Conservation (phyloP, 2,329 filamentous ascomycete genomes). For the Apiospora sp. region DNA sequence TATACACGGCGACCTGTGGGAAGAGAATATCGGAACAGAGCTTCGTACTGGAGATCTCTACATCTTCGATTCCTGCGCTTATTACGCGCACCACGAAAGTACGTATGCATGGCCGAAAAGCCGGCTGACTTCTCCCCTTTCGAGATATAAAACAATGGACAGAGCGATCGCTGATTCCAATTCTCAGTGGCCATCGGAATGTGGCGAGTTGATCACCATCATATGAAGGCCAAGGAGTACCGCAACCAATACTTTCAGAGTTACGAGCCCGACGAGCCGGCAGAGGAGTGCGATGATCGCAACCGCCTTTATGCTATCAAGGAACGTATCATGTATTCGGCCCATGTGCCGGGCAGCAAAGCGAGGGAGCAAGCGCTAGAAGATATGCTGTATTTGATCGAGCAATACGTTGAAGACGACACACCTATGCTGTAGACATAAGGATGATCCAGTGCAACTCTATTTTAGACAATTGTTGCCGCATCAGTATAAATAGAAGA, state of each 20-base stretch:
- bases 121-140: neutral
- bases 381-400: conserved; percentile 30
- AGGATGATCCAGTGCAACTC: no score
- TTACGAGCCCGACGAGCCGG: conserved; percentile 34
- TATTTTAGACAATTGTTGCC: neutral
- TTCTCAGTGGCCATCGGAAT: conserved; percentile 28
- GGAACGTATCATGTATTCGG: conserved; percentile 35
- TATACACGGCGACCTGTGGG: conserved; percentile 37
- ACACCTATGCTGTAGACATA: neutral
- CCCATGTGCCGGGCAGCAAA: conserved; percentile 29
- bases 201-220: conserved; percentile 32
- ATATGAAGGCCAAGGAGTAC: conserved; percentile 33
- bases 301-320: conserved; percentile 36
- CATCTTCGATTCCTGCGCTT: conserved; percentile 33
- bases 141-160: neutral
- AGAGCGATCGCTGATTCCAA: neutral
- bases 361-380: conserved; percentile 28
- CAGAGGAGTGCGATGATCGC: conserved; percentile 37
- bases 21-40: conserved; percentile 34
- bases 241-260: conserved; percentile 34
- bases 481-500: no score
- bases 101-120: neutral
- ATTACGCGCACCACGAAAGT: conserved; percentile 37
- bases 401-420: conserved; percentile 19
- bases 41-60: conserved; percentile 30